Evolutionary conservation across 192 early-diverging fungal genomes (phyloP), one percentile per base, ranked within the genome.

Genomic region (Funneliformis geosporum): DNA sequence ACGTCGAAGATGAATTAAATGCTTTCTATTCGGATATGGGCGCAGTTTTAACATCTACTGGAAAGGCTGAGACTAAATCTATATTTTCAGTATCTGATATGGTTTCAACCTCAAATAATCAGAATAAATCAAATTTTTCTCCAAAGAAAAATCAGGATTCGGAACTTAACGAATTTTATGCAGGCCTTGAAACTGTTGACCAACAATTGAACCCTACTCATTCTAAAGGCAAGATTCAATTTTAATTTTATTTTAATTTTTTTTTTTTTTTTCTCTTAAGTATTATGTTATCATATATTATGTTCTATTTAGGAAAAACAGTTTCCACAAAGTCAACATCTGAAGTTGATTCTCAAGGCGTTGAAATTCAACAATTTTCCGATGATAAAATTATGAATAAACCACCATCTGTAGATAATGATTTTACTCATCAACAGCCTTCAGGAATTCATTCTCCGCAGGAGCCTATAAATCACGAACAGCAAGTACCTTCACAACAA

Each of bases 1-100:
- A 62, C 18, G 59, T 89, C 9, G 87, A 86, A n/a, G 90, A 92
- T 80, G 91, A 90, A 68, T 69, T 93, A 46, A 86, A 85, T 64
- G 92, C 88, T 9, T 92, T 92, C 78, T 88, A 91, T 79, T 87
- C 87, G 43, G 84, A 88, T 42, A 85, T 88, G 82, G 88, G 82
- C 4, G 82, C 82, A 28, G 72, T 79, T 38, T 38, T 82, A 8
- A 81, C 77, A n/a, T 60, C 80, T 50, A 81, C 42, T 14, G 59
- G 59, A 18, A 47, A 50, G 60, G 47, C 16, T 21, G 73, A 75
- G 28, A 75, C 73, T 33, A 75, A 75, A 75, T 75, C 73, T 44
- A 75, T 75, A 2, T 75, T 75, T 59, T 75, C 73, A 38, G 73
- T 75, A 6, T 75, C 73, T 27, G 73, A 75, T 60, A 75, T 75